phyloP scores from a whole-genome alignment of 2,329 filamentous ascomycete genomes.

The Aureobasidium leucospermi region DNA sequence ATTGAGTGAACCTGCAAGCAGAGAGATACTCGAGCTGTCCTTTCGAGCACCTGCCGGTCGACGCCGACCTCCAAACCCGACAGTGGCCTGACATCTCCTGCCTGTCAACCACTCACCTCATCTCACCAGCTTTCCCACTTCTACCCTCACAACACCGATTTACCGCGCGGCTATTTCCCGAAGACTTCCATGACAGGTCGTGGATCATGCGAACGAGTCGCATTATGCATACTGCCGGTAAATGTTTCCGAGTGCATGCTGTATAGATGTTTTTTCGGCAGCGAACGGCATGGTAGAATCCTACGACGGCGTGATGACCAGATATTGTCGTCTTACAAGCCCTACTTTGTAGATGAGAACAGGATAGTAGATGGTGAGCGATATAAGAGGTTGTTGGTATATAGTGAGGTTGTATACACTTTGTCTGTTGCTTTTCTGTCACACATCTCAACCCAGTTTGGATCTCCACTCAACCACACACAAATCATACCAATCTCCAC shows the following conservation, averaged over 20 bases:
- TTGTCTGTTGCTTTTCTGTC: no score
- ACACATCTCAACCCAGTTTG: no score
- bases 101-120: not conserved
- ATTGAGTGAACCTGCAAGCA: not conserved
- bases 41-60: not conserved
- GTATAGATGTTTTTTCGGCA: not conserved
- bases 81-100: conserved; percentile 3
- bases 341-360: not conserved
- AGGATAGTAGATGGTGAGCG: not conserved
- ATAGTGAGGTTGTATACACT: not conserved
- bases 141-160: not conserved
- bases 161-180: not conserved
- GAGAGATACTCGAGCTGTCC: not conserved
- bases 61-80: not conserved
- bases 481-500: not conserved
- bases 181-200: not conserved
- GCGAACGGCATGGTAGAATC: not conserved
- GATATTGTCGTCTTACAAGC: not conserved
- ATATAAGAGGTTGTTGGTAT: not conserved
- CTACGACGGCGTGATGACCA: conserved; percentile 7
- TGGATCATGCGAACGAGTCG: not conserved
- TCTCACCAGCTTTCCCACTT: not conserved
- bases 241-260: no score
- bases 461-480: not conserved
- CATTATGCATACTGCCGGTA: no score